Base-by-base conservation (phyloP, 1,284 basidiomycete genomes). In the Leccinum subfulvum region DNA sequence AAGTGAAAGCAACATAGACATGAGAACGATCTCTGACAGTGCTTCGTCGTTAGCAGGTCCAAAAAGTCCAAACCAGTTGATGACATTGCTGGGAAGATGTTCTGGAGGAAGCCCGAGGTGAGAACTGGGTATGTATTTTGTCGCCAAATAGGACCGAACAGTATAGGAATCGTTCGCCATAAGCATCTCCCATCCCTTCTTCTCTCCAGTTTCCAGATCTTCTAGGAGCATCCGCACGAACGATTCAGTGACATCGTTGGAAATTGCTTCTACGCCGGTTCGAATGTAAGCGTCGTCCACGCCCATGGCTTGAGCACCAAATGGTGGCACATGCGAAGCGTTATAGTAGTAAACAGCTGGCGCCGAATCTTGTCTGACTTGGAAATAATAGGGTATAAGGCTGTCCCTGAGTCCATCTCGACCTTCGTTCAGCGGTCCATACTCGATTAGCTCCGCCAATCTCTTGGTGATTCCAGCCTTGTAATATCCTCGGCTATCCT, bases 381-480 rank as follows among this genome's bases (percentile, higher is more conserved):
- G 5, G 26, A 9, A 58, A 26, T 71, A 60, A 13, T 41, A 70
- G 3, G 67, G 58, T 56, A 71, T 64, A 4, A 70, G 23, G 2
- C 10, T 60, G 9, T 61, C 47, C 30, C 1, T 63, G 58, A 69
- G 62, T 2, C 56, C 37, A 16, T 56, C 56, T 8, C 44, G 44
- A 47, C 44, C 44, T 47, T 47, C n/a, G 44, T 47, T 47, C 11
- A 47, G 18, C 3, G 44, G 44, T 47, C 44, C 44, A 47, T 47
- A 47, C 0, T 47, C 18, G 44, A 21, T 47, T 11, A 47, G 44
- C 26, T 76, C 58, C 53, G 75, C 77, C 3, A 70, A 57, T 39
- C 73, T 72, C 44, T 67, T 69, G 74, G 77, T 78, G 56, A 66
- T 53, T 1, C 66, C 68, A 26, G 65, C 67, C 28, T 74, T 63